Evolutionary conservation across 768 basidiomycete genomes (phyloP), one percentile per base, ranked within the genome.

Genomic region (Crepidotus variabilis): DNA sequence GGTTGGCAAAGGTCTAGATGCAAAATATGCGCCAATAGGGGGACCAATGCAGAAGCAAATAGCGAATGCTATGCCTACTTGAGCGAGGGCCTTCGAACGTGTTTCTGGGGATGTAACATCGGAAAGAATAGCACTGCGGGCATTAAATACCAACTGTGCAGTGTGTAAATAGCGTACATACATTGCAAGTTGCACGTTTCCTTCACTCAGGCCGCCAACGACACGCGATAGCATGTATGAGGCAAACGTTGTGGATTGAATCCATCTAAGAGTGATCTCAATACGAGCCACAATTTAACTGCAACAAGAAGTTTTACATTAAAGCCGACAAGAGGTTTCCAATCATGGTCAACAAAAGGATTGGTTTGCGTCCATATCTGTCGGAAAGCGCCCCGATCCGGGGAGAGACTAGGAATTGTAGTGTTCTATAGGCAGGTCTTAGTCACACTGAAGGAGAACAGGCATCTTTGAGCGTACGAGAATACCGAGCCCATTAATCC

Each of bases 121-220:
- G 21, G 94, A 92, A 32, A 99, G 83, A 63, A 95, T 94, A 4
- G 97, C 94, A 64, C 93, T 97, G 47, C 13, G 34, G 56, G 23
- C 47, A 28, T 46, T 18, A 45, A 34, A 51, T 24, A 28, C 20
- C 18, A 35, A 34, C 16, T 24, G 22, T 18, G 21, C 23, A 28
- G 24, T 10, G 5, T 32, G n/a, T 2, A 46, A 47, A 55, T 24
- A 24, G 32, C 23, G 48, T 32, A 80, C 88, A 62, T 66, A 94
- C 94, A 94, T 94, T 47, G 92, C 90, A 47, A 99, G 77, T 68
- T 99, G 96, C 10, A 98, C 96, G 66, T 99, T 99, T 47, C 96
- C 96, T 75, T 99, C 96, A 65, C 91, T 93, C 8, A 98, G 76
- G 2, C 96, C 96, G 9, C 95, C 95, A 34, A 98, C 85, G 5